Evolutionary conservation across 768 basidiomycete genomes (phyloP).

Genomic region (Panellus pusillus): DNA sequence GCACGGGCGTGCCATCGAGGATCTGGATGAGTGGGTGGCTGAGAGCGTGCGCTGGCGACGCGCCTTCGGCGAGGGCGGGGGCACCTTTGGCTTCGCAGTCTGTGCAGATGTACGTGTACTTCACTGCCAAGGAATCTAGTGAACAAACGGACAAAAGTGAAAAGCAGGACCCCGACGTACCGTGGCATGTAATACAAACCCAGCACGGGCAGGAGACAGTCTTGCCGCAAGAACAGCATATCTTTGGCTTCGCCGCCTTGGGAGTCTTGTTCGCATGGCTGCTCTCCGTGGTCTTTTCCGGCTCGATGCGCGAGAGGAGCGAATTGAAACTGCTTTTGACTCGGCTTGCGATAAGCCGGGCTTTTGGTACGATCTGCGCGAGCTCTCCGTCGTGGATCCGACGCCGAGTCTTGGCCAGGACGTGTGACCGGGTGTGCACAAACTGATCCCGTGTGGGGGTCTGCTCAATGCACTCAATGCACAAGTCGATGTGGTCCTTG

Average conservation of each 20-base stretch:
- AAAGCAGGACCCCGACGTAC: neutral
- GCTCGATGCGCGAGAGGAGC: too few relatives aligned
- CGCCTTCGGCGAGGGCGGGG: neutral
- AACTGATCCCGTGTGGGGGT: too few relatives aligned
- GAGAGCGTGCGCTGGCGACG: neutral
- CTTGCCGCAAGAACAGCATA: conserved; percentile 3
- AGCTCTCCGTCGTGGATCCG: too few relatives aligned
- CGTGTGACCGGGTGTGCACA: too few relatives aligned
- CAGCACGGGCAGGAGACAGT: neutral
- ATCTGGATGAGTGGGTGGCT: conserved; percentile 3
- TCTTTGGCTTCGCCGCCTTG: neutral
- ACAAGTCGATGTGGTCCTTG: too few relatives aligned
- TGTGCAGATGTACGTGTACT: neutral
- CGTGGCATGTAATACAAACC: neutral
- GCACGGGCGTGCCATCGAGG: neutral
- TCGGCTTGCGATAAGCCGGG: too few relatives aligned
- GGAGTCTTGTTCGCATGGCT: too few relatives aligned
- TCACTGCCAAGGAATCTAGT: neutral
- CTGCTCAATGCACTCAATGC: too few relatives aligned
- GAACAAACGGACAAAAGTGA: neutral
- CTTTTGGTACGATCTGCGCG: too few relatives aligned
- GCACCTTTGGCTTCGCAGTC: conserved; percentile 2
- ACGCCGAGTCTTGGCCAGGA: too few relatives aligned
- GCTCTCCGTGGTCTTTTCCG: too few relatives aligned
- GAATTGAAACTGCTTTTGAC: too few relatives aligned